Evolutionary conservation across 352 stramenopile genomes (phyloP).

Genomic region (Pseudoperonospora humuli): DNA sequence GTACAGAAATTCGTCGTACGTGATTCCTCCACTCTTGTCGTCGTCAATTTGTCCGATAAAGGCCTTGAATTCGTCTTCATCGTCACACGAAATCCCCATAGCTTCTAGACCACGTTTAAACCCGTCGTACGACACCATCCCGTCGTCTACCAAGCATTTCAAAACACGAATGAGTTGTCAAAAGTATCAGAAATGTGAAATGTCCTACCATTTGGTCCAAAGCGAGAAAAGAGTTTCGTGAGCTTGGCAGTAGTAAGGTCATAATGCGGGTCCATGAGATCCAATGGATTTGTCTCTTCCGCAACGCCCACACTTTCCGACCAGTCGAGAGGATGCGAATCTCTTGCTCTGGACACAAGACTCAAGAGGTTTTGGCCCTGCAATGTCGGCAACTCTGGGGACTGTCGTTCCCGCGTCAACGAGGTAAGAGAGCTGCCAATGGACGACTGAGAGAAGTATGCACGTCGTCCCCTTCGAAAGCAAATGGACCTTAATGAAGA

Average conservation of each 20-base stretch:
- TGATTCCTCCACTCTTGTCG: slow-evolving; percentile 76
- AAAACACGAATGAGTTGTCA: slow-evolving; percentile 2
- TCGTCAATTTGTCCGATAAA: slow-evolving; percentile 79
- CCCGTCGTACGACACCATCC: slow-evolving; percentile 65
- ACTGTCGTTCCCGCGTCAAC: slow-evolving; percentile 5
- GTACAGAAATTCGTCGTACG: slow-evolving; percentile 79
- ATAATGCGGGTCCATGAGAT: slow-evolving; percentile 80
- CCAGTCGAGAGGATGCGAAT: slow-evolving; percentile 58
- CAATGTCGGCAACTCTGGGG: slow-evolving; percentile 25
- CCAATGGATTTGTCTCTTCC: slow-evolving; percentile 37
- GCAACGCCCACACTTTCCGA: slow-evolving; percentile 34
- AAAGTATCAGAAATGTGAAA: background rate
- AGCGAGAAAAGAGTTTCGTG: slow-evolving; percentile 57
- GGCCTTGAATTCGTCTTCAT: slow-evolving; percentile 51
- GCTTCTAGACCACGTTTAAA: slow-evolving; percentile 63
- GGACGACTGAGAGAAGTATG: background rate
- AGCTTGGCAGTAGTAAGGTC: slow-evolving; percentile 73
- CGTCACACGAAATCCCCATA: slow-evolving; percentile 65
- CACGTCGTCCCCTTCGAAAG: no score
- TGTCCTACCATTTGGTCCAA: slow-evolving; percentile 42
- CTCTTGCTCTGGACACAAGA: slow-evolving; percentile 47
- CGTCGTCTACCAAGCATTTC: slow-evolving; percentile 20
- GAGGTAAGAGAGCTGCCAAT: slow-evolving; percentile 10
- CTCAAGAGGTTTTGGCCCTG: slow-evolving; percentile 58
- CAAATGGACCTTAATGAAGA: no score